phyloP scores from a whole-genome alignment of 169 alveolate genomes.

The Eimeria tenella region DNA sequence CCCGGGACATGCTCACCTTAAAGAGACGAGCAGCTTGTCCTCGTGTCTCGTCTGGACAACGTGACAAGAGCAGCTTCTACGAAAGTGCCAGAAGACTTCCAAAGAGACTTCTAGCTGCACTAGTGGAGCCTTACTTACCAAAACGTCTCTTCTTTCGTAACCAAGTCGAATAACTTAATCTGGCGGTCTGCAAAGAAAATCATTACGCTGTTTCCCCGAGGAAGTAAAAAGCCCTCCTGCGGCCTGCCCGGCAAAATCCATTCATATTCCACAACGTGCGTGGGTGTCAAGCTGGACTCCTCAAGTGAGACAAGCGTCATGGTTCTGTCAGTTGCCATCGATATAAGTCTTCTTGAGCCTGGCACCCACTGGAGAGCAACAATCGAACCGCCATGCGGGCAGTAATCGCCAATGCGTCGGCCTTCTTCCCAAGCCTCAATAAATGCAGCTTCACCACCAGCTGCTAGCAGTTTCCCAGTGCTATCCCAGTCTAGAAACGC shows the following conservation, averaged over 20 bases:
- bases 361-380: constrained; percentile 74
- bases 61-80: no score
- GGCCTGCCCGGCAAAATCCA: constrained; percentile 66
- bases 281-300: constrained; percentile 4
- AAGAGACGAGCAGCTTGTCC: no score
- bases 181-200: constrained; percentile 67
- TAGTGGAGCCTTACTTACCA: neutral
- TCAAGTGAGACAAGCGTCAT: constrained; percentile 36
- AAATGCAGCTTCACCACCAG: constrained; percentile 52
- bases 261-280: constrained; percentile 63
- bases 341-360: constrained; percentile 10
- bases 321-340: constrained; percentile 63
- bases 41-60: no score
- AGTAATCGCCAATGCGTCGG: constrained; percentile 58
- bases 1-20: no score
- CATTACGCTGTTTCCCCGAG: neutral
- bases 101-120: no score
- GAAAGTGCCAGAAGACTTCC: no score
- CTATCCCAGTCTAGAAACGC: constrained; percentile 67
- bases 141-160: constrained; percentile 45
- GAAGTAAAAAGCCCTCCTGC: constrained; percentile 62
- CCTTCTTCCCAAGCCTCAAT: constrained; percentile 71
- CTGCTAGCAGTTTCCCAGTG: constrained; percentile 60
- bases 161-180: constrained; percentile 28
- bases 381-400: constrained; percentile 51